A percentile compares a stretch with the other conserved stretches of the same genome.
These are phyloP conservation scores for Balamuthia mandrillaris DNA, from an alignment of 208 protist genomes.

Conservation along the genomic window DNA sequence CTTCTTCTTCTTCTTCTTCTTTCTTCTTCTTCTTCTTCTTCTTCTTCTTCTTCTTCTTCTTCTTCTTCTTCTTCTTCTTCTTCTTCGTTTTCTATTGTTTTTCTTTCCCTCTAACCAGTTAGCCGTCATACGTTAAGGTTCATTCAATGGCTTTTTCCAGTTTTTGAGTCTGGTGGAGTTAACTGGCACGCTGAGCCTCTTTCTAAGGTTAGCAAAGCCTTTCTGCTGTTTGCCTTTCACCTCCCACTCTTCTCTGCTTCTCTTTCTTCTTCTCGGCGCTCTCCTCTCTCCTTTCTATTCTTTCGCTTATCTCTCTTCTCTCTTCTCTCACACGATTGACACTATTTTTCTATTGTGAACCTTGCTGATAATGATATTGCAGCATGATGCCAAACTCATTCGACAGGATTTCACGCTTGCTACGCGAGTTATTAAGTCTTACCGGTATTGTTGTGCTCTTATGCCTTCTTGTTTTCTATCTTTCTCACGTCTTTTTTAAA, in stretches of 20 bases:
- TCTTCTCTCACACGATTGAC: too few species aligned
- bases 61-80: neutral
- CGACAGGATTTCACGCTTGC: slow-evolving; percentile 1
- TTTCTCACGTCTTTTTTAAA: too few species aligned
- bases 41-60: neutral
- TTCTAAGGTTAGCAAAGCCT: neutral
- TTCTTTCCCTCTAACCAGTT: neutral
- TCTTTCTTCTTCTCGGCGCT: too few species aligned
- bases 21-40: too few species aligned
- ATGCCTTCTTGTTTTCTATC: too few species aligned
- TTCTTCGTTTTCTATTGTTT: neutral
- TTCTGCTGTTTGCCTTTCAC: too few species aligned
- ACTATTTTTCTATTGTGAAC: too few species aligned
- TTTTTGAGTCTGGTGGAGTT: slow-evolving; percentile 8
- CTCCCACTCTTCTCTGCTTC: too few species aligned
- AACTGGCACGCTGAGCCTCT: slow-evolving; percentile 36
- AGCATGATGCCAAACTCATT: slow-evolving; percentile 2
- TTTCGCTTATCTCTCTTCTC: too few species aligned
- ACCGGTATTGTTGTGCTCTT: neutral
- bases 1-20: too few species aligned
- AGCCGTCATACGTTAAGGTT: neutral
- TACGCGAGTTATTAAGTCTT: slow-evolving; percentile 1
- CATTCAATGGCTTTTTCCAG: slow-evolving; percentile 31
- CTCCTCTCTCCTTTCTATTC: too few species aligned
- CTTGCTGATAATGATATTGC: too few species aligned